Evolutionary conservation across 345 rosid genomes (phyloP).

Genomic region (Physaria fendleri): DNA sequence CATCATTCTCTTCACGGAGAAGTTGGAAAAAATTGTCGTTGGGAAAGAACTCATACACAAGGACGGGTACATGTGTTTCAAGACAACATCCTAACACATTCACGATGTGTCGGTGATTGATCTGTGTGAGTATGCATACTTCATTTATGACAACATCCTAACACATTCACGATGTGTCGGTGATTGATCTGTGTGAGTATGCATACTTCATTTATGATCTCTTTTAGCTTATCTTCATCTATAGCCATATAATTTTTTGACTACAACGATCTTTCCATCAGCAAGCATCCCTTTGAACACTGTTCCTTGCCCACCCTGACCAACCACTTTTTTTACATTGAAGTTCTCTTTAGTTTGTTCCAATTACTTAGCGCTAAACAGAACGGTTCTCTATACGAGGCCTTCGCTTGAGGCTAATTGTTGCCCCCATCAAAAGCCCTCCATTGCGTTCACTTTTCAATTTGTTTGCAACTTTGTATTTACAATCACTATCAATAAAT

Average conservation of each 20-base stretch:
- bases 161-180: too few species aligned
- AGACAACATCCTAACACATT: constrained; percentile 34
- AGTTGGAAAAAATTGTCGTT: constrained; percentile 31
- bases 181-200: too few species aligned
- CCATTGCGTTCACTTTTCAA: too few species aligned
- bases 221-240: neutral
- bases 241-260: neutral
- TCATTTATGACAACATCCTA: constrained; percentile 39
- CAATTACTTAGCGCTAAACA: neutral
- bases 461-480: too few species aligned
- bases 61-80: constrained; percentile 30
- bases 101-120: constrained; percentile 31
- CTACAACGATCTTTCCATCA: neutral
- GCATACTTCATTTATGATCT: too few species aligned
- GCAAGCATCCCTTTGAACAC: neutral
- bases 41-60: constrained; percentile 30
- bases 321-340: neutral
- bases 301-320: constrained; percentile 12
- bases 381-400: neutral
- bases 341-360: neutral
- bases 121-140: constrained; percentile 25
- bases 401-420: neutral
- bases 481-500: too few species aligned
- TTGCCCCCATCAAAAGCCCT: constrained; percentile 18
- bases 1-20: constrained; percentile 3